Base-by-base conservation (phyloP, 139 green algal genomes). In the Pleodorina starrii region DNA sequence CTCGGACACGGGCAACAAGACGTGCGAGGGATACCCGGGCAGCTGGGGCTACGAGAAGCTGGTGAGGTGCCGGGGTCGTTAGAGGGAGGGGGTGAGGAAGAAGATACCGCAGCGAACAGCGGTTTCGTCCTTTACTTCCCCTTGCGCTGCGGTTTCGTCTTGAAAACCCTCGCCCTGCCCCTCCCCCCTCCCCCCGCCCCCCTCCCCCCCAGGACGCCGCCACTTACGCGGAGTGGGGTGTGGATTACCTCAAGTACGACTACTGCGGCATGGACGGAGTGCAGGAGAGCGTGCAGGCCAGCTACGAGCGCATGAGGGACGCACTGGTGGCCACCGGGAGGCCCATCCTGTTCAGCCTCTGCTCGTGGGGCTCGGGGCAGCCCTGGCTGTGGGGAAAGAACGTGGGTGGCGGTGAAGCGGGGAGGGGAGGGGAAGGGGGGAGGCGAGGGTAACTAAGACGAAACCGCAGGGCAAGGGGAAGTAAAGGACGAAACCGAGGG, bases 181-280 rank as follows among this genome's bases (percentile, higher is more conserved):
- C n/a, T n/a, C n/a, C n/a, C n/a, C n/a, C n/a, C n/a, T n/a, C 6
- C 5, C 27, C 29, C 54, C 54, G 21, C 54, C 29, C 54, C 25
- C 25, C 25, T 12, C 54, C 9, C 83, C 21, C 51, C 35, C 92
- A 94, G 92, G 96, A 98, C 84, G 95, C 95, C 0, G 38, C 86
- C 35, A 94, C 91, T 1, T 98, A 94, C 57, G 96, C 96, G 0
- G 90, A 90, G 5, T 97, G 96, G 95, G 96, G 93, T 35, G 92
- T 97, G 6, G 95, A 97, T 73, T 96, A 96, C 78, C 84, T 98
- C 43, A 98, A 98, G 87, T 96, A 94, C 43, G 95, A 97, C 85
- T 96, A 94, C 83, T 96, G 94, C 86, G 68, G 54, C 89, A 94
- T 94, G 91, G 68, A 90, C 21, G 78, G 86, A 0, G 69, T 74